Evolutionary conservation across 352 stramenopile species (phyloP).

Genomic region (Phytophthora pistaciae): DNA sequence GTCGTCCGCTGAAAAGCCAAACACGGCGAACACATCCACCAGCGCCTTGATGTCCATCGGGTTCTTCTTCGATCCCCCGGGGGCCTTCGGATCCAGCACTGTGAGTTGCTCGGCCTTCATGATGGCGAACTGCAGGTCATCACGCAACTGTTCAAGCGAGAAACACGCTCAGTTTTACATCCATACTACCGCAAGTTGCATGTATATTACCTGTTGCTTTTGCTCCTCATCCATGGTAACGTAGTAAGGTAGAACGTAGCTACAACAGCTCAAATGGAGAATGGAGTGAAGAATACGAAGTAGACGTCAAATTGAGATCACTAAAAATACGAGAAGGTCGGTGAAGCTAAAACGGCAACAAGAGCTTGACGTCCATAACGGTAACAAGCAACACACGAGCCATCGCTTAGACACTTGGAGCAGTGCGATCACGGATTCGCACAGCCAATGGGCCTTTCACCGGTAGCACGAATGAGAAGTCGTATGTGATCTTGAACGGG

Average conservation of each 20-base stretch:
- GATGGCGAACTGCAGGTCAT: conserved; percentile 82
- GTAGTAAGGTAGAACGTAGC: not conserved
- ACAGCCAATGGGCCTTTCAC: conserved; percentile 42
- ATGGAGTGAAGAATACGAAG: not conserved
- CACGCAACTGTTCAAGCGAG: conserved; percentile 49
- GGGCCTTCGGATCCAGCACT: conserved; percentile 55
- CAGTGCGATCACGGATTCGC: conserved; percentile 19
- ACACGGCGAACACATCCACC: conserved; percentile 75
- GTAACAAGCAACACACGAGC: not conserved
- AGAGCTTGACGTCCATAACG: too few relatives aligned
- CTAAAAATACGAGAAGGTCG: conserved; percentile 30
- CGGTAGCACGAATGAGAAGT: conserved; percentile 37
- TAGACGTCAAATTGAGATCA: conserved; percentile 1
- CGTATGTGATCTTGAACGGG: conserved; percentile 40
- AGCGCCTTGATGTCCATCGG: conserved; percentile 76
- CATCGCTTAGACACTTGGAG: not conserved
- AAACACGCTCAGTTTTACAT: conserved; percentile 13
- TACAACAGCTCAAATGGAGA: not conserved
- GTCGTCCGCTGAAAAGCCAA: conserved; percentile 68
- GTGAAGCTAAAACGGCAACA: not conserved
- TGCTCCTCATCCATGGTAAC: conserved; percentile 60
- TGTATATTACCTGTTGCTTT: conserved; percentile 57
- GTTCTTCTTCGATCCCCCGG: conserved; percentile 45
- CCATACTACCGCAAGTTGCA: not conserved
- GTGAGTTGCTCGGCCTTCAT: conserved; percentile 64